Evolutionary conservation across 208 protist genomes (phyloP).

Genomic region (Borovskyia barvae): DNA sequence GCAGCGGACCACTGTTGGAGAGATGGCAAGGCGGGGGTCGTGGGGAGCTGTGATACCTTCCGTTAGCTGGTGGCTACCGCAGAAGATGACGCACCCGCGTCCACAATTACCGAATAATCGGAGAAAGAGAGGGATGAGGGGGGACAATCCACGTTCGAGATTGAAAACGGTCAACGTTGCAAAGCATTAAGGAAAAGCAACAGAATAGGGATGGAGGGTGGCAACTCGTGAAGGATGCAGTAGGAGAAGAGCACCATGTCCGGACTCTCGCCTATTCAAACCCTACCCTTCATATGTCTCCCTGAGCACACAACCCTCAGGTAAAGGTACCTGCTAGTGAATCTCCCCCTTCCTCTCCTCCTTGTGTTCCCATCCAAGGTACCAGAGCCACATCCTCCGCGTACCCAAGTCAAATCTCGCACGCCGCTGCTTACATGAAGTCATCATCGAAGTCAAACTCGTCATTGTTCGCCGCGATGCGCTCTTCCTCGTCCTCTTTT

Average conservation of each 20-base stretch:
- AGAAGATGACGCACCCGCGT: too few species aligned
- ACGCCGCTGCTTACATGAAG: conserved; percentile 85
- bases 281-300: too few species aligned
- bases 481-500: conserved; percentile 64
- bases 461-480: conserved; percentile 58
- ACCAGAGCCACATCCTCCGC: too few species aligned
- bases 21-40: background rate
- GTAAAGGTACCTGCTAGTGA: too few species aligned
- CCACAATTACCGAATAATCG: too few species aligned
- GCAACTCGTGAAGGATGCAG: background rate
- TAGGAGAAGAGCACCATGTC: background rate
- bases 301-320: too few species aligned
- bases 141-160: background rate
- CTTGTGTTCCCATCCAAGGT: too few species aligned
- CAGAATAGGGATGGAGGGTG: background rate
- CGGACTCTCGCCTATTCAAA: too few species aligned
- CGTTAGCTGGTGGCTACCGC: too few species aligned
- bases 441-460: conserved; percentile 93
- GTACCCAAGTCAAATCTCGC: too few species aligned
- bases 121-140: background rate
- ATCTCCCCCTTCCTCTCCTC: too few species aligned
- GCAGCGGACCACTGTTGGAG: background rate
- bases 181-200: conserved; percentile 3
- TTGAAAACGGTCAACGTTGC: background rate
- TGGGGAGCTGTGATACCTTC: background rate